A percentile compares a stretch with the other conserved stretches of the same genome.
These are phyloP conservation scores for Zygosaccharomyces sapae DNA, from an alignment of 1,139 yeast genomes.

Conservation along the genomic window DNA sequence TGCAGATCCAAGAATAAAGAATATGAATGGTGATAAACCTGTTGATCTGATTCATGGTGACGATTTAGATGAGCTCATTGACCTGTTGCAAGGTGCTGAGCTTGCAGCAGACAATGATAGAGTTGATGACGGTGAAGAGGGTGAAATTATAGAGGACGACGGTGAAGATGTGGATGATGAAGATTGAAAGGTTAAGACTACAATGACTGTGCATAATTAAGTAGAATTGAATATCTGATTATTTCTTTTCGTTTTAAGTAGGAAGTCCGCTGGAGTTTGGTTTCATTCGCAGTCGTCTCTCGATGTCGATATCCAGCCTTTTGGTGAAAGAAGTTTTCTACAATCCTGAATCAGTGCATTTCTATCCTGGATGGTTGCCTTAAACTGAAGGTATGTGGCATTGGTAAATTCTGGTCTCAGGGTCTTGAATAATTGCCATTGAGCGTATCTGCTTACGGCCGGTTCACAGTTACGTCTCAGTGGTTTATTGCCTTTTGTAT, in stretches of 20 bases:
- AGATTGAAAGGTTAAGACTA: background rate
- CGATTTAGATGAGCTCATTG: constrained; percentile 50
- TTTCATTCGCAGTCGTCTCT: constrained; percentile 20
- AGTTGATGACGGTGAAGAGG: constrained; percentile 29
- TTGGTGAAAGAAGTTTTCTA: constrained; percentile 22
- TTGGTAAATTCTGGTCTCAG: constrained; percentile 9
- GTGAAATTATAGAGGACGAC: constrained; percentile 30
- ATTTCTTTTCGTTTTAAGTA: background rate
- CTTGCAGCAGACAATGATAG: constrained; percentile 47
- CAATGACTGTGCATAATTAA: constrained; percentile 6
- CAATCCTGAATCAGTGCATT: constrained; percentile 13
- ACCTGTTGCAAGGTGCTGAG: constrained; percentile 76
- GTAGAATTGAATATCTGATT: background rate
- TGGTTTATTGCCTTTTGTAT: constrained; percentile 41
- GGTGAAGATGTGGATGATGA: constrained; percentile 7
- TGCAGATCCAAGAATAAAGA: constrained; percentile 64
- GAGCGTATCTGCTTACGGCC: constrained; percentile 18
- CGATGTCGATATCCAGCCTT: constrained; percentile 33
- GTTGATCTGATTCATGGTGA: constrained; percentile 57
- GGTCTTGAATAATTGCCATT: constrained; percentile 23
- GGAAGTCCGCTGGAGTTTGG: background rate
- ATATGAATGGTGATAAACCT: constrained; percentile 66
- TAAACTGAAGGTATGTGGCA: constrained; percentile 29
- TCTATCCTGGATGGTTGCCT: constrained; percentile 24
- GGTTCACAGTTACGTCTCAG: constrained; percentile 45